Percentiles rank a stretch among this genome's conserved stretches.
phyloP scores from a whole-genome alignment of 139 green algal species.

The Picochlorum costavermella region DNA sequence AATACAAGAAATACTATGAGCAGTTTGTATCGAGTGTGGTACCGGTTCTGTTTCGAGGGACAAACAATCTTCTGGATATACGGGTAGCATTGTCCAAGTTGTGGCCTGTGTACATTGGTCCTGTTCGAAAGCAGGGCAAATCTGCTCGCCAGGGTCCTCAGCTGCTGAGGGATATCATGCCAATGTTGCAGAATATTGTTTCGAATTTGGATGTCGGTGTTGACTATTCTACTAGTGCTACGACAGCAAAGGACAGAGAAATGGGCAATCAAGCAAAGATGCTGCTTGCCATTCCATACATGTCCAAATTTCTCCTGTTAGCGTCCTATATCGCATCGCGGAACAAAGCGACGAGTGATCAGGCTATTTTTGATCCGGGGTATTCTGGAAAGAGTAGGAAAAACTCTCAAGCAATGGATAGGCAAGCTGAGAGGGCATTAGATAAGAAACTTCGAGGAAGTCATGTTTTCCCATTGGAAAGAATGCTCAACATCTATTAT shows the following conservation, averaged over 20 bases:
- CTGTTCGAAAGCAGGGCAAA: background rate
- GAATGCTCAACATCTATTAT: constrained; percentile 50
- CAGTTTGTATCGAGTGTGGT: background rate
- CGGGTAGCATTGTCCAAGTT: background rate
- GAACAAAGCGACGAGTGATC: constrained; percentile 44
- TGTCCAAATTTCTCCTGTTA: constrained; percentile 40
- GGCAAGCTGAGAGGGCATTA: constrained; percentile 39
- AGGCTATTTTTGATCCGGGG: constrained; percentile 34
- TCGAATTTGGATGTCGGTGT: background rate
- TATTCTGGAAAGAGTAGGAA: constrained; percentile 6
- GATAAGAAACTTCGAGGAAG: constrained; percentile 43
- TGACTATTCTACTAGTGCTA: background rate
- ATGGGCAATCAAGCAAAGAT: constrained; percentile 15
- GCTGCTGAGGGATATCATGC: constrained; percentile 2
- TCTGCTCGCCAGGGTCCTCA: background rate
- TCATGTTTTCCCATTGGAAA: constrained; percentile 51
- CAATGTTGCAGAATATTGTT: background rate
- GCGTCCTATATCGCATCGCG: constrained; percentile 47
- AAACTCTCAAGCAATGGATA: constrained; percentile 19
- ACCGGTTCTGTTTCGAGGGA: background rate
- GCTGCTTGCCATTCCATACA: constrained; percentile 38
- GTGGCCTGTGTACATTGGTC: background rate
- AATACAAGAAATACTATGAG: background rate
- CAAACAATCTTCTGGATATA: background rate
- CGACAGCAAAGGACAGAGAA: background rate